These are phyloP conservation scores for Pyrenochaeta sp. DNA, from an alignment of 2,329 filamentous ascomycete genomes.

Conservation along the genomic window DNA sequence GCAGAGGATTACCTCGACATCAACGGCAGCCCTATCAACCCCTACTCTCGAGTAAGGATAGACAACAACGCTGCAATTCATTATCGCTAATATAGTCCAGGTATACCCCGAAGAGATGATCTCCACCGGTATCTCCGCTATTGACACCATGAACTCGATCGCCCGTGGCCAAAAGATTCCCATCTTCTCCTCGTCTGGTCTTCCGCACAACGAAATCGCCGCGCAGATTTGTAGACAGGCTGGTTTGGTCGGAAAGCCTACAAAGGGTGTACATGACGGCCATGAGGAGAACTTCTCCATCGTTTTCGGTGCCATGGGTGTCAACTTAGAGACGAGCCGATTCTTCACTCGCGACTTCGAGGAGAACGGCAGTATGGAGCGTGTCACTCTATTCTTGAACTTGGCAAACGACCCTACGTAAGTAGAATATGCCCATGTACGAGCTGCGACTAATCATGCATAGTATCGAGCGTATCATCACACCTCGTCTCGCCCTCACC, in stretches of 20 bases:
- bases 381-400: slow-evolving; percentile 97
- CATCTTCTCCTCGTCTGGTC: slow-evolving; percentile 97
- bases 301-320: slow-evolving; percentile 99
- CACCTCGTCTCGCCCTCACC: slow-evolving; percentile 94
- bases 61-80: slow-evolving; percentile 19
- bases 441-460: slow-evolving; percentile 25
- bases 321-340: slow-evolving; percentile 97
- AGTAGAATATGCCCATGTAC: slow-evolving; percentile 48
- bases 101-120: slow-evolving; percentile 99
- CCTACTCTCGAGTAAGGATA: slow-evolving; percentile 85
- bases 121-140: slow-evolving; percentile 97
- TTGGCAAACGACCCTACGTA: slow-evolving; percentile 98
- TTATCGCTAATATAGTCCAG: slow-evolving; percentile 56
- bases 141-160: slow-evolving; percentile 93
- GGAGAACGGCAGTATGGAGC: slow-evolving; percentile 98
- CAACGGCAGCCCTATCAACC: slow-evolving; percentile 98
- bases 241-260: slow-evolving; percentile 87
- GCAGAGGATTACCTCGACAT: slow-evolving; percentile 99
- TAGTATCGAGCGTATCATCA: slow-evolving; percentile 99
- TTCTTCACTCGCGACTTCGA: slow-evolving; percentile 99
- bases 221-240: slow-evolving; percentile 99
- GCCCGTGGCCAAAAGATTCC: slow-evolving; percentile 99
- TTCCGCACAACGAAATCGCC: slow-evolving; percentile 99
- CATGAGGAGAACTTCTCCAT: slow-evolving; percentile 99
- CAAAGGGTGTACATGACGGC: slow-evolving; percentile 94